Conservation (phyloP, 352 stramenopile species). For the Thalassiosira livingstoniorum region DNA sequence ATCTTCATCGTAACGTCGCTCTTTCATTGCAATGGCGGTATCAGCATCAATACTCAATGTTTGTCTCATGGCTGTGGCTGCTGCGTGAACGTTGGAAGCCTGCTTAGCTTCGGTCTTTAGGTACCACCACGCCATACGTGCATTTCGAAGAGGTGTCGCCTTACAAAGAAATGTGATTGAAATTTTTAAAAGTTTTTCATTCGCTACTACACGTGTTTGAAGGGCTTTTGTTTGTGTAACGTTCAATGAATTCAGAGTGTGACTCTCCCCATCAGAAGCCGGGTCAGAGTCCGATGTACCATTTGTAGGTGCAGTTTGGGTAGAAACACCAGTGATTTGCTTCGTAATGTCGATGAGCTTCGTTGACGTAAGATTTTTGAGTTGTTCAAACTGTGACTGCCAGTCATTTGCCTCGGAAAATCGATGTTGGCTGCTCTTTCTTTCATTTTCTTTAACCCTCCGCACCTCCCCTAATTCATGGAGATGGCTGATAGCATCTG, state of each 20-base stretch:
- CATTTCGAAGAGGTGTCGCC: slow-evolving; percentile 62
- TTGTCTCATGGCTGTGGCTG: slow-evolving; percentile 62
- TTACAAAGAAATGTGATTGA: slow-evolving; percentile 71
- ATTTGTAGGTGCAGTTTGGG: neutral
- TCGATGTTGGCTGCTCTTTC: neutral
- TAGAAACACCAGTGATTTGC: slow-evolving; percentile 32
- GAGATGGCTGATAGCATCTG: slow-evolving; percentile 52
- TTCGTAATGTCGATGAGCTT: slow-evolving; percentile 25
- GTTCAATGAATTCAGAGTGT: slow-evolving; percentile 36
- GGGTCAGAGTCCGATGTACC: slow-evolving; percentile 31
- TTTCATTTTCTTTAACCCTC: slow-evolving; percentile 10
- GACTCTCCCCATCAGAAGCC: slow-evolving; percentile 34
- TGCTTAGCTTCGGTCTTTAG: slow-evolving; percentile 75
- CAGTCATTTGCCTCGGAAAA: slow-evolving; percentile 34
- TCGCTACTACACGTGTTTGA: slow-evolving; percentile 54
- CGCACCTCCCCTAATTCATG: slow-evolving; percentile 39
- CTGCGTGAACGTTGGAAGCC: slow-evolving; percentile 57
- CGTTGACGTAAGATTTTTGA: slow-evolving; percentile 30
- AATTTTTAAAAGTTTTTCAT: slow-evolving; percentile 73
- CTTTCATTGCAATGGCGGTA: slow-evolving; percentile 65
- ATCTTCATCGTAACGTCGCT: slow-evolving; percentile 63
- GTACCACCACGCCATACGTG: slow-evolving; percentile 77
- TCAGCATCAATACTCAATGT: slow-evolving; percentile 63
- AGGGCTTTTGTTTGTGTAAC: slow-evolving; percentile 55
- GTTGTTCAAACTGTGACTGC: slow-evolving; percentile 30